A percentile compares a stretch with the other conserved stretches of the same genome.
These are phyloP conservation scores for Chytriomyces sp. DNA, from an alignment of 192 early-diverging fungal species.

Conservation along the genomic window DNA sequence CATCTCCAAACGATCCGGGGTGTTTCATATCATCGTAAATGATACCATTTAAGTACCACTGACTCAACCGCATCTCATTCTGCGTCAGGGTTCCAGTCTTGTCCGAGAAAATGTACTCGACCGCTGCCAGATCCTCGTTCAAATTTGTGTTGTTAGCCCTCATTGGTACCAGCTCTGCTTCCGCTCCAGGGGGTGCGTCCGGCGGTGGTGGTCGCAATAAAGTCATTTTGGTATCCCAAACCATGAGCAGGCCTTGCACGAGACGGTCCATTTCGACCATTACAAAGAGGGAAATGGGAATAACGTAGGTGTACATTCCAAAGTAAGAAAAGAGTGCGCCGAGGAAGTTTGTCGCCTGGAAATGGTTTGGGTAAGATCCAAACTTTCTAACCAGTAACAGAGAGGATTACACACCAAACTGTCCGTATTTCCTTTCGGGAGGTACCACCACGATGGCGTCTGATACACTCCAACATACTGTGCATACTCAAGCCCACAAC, in stretches of 20 bases:
- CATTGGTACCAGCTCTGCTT: constrained; percentile 30
- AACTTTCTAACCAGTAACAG: background rate
- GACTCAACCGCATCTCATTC: constrained; percentile 54
- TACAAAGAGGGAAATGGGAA: constrained; percentile 76
- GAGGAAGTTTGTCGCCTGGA: constrained; percentile 34
- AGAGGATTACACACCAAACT: constrained; percentile 5
- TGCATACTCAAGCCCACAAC: constrained; percentile 36
- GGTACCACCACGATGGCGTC: constrained; percentile 41
- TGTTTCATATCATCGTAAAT: constrained; percentile 69
- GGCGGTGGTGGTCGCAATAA: constrained; percentile 9
- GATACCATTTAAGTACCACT: constrained; percentile 76
- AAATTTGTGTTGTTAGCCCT: constrained; percentile 55
- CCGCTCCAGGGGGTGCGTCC: constrained; percentile 27
- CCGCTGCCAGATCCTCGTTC: constrained; percentile 84
- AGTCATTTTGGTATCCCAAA: constrained; percentile 64
- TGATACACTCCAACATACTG: constrained; percentile 27
- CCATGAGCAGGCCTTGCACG: constrained; percentile 66
- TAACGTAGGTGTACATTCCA: constrained; percentile 68
- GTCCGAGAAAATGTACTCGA: constrained; percentile 83
- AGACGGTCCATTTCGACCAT: constrained; percentile 71
- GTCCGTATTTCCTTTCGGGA: background rate
- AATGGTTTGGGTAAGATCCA: background rate
- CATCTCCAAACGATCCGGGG: constrained; percentile 53
- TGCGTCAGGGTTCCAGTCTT: constrained; percentile 64
- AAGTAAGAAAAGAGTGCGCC: constrained; percentile 46